Evolutionary conservation across 2,329 filamentous ascomycete genomes (phyloP).

Genomic region (Aspergillus pseudotamarii): DNA sequence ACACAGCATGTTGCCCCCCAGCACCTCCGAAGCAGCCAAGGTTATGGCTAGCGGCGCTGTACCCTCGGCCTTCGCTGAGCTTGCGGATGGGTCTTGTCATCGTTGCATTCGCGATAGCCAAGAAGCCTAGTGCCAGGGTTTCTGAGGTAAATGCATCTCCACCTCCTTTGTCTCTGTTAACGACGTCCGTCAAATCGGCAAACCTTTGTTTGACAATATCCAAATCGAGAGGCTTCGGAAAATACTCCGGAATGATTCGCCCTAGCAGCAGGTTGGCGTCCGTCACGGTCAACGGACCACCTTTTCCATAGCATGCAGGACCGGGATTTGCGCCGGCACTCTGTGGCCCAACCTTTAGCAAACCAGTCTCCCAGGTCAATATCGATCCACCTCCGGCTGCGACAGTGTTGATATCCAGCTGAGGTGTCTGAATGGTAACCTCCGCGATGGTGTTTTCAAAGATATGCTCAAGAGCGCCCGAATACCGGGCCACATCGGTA

Average conservation of each 20-base stretch:
- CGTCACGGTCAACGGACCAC: constrained; percentile 86
- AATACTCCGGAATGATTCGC: constrained; percentile 82
- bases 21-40: constrained; percentile 37
- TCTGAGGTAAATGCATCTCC: constrained; percentile 68
- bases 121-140: constrained; percentile 85
- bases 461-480: constrained; percentile 84
- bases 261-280: constrained; percentile 89
- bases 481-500: constrained; percentile 84
- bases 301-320: constrained; percentile 88
- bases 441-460: constrained; percentile 91
- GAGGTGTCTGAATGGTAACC: constrained; percentile 87
- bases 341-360: constrained; percentile 89
- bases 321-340: constrained; percentile 87
- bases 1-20: constrained; percentile 45
- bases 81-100: constrained; percentile 88
- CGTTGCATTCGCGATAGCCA: constrained; percentile 86
- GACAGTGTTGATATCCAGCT: constrained; percentile 91
- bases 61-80: constrained; percentile 86
- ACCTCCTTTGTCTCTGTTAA: constrained; percentile 61
- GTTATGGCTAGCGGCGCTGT: constrained; percentile 68
- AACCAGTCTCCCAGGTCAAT: constrained; percentile 80
- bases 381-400: constrained; percentile 72
- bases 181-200: constrained; percentile 70
- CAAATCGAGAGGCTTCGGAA: constrained; percentile 77
- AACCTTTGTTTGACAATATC: constrained; percentile 72